phyloP scores from a whole-genome alignment of 805 yeast genomes.

The Ogataea thermomethanolica region DNA sequence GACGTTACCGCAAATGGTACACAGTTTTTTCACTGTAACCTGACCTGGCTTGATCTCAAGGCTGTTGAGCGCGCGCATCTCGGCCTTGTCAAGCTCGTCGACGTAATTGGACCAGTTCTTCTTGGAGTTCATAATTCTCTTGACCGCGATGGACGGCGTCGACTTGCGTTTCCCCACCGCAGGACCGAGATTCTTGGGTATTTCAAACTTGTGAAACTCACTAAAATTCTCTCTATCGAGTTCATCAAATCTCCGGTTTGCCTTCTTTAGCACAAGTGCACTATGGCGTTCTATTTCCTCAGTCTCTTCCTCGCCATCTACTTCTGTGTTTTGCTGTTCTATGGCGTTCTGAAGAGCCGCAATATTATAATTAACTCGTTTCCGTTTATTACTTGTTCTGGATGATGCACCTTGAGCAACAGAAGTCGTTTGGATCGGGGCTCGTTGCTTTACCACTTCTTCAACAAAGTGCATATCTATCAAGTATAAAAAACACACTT shows the following conservation, averaged over 20 bases:
- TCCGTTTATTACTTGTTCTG: constrained; percentile 20
- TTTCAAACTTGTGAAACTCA: constrained; percentile 35
- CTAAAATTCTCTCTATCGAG: constrained; percentile 43
- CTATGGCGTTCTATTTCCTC: constrained; percentile 25
- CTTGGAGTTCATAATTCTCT: constrained; percentile 38
- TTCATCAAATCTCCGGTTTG: constrained; percentile 38
- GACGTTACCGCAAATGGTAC: constrained; percentile 45
- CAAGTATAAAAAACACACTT: background rate
- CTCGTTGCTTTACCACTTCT: constrained; percentile 8
- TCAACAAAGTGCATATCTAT: constrained; percentile 8
- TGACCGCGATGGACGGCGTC: constrained; percentile 33
- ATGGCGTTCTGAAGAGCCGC: constrained; percentile 27
- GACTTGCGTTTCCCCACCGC: constrained; percentile 17
- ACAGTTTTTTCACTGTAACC: constrained; percentile 38
- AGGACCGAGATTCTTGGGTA: constrained; percentile 33
- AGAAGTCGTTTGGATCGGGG: constrained; percentile 1
- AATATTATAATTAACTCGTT: constrained; percentile 34
- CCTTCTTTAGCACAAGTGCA: constrained; percentile 34
- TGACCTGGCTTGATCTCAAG: constrained; percentile 33
- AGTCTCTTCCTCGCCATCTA: constrained; percentile 30
- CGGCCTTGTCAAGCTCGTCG: constrained; percentile 41
- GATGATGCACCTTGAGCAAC: constrained; percentile 9
- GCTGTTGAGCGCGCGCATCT: constrained; percentile 29
- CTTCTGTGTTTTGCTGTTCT: constrained; percentile 29
- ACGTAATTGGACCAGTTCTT: constrained; percentile 39